These are phyloP conservation scores for Peronosclerospora sorghi DNA, from an alignment of 352 stramenopile species.

Conservation along the genomic window DNA sequence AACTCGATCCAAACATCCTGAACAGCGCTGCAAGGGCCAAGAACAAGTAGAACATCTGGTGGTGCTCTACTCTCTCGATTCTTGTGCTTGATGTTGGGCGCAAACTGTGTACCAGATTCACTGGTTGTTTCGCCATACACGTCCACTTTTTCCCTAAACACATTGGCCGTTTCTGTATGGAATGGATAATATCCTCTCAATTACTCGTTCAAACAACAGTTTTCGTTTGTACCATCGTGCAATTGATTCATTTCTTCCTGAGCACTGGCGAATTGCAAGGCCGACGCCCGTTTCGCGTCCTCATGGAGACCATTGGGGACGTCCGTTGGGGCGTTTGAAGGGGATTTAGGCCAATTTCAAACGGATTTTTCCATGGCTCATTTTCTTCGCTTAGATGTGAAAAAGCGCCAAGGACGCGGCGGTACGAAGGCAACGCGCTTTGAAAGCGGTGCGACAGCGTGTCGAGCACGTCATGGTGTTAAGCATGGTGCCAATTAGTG, in stretches of 20 bases:
- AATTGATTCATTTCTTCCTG: slow-evolving; percentile 29
- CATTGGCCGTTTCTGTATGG: slow-evolving; percentile 28
- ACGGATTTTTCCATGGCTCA: slow-evolving; percentile 20
- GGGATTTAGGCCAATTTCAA: slow-evolving; percentile 41
- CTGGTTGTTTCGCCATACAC: slow-evolving; percentile 8
- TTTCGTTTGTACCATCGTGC: slow-evolving; percentile 20
- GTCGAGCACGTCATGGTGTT: no score
- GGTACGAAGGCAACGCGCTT: neutral
- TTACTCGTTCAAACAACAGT: neutral
- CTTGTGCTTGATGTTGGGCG: no score
- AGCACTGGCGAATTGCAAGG: slow-evolving; percentile 10
- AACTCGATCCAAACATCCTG: slow-evolving; percentile 14
- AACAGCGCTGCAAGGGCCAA: slow-evolving; percentile 27
- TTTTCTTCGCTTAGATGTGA: slow-evolving; percentile 2
- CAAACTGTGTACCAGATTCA: no score
- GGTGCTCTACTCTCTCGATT: no score
- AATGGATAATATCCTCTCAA: neutral
- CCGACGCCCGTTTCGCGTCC: slow-evolving; percentile 9
- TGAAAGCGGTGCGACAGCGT: no score
- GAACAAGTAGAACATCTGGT: slow-evolving; percentile 11
- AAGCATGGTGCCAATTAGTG: no score
- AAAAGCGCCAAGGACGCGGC: neutral
- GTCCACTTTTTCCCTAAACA: slow-evolving; percentile 39
- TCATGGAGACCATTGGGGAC: slow-evolving; percentile 4
- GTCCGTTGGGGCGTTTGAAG: slow-evolving; percentile 3